Base-by-base conservation (phyloP, 176 grass and related monocot genomes). In the Cenchrus americanus region DNA sequence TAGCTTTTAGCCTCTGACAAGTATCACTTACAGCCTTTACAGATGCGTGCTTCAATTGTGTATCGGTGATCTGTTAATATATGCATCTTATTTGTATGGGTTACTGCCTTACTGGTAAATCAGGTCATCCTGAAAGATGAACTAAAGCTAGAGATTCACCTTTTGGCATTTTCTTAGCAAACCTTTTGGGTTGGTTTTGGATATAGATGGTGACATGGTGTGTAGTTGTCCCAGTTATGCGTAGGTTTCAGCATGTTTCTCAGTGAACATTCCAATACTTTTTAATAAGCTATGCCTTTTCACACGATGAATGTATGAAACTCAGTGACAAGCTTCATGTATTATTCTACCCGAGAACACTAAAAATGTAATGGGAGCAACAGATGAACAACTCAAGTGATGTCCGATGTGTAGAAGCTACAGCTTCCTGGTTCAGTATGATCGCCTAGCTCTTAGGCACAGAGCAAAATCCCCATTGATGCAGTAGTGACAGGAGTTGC, bases 401-500 rank as follows among this genome's bases (percentile, higher is more conserved):
- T 21, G 66, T 15, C 5, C 64, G 13, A 59, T 22, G 58, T 18
- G 74, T 59, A 41, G 24, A 42, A 14, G 3, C 47, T 62, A 8
- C 21, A 87, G 41, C 14, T n/a, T 68, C 66, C 14, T 60, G 70
- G 22, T 66, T 32, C n/a, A 27, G 68, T 78, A 60, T 14, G 66
- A 44, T 72, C 41, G 23, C 44, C 85, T 30, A 59, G 67, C 17
- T 86, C 13, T 24, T 51, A 67, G 34, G 69, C 32, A 63, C 34
- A 19, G 10, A 59, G 19, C 48, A 75, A 61, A 82, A 2, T 59
- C 48, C 65, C 14, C 30, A 69, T 69, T 69, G 82, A 2, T 18
- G 21, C 34, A 77, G 58, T 9, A 24, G 44, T 60, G 22, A 26
- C 62, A 24, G 26, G 46, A 70, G 1, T 37, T 75, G 37, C 14